Percentiles rank a stretch among this genome's conserved stretches.
Conservation (phyloP, 164 flowering plant genomes). For the Magnolia changhungtana region DNA sequence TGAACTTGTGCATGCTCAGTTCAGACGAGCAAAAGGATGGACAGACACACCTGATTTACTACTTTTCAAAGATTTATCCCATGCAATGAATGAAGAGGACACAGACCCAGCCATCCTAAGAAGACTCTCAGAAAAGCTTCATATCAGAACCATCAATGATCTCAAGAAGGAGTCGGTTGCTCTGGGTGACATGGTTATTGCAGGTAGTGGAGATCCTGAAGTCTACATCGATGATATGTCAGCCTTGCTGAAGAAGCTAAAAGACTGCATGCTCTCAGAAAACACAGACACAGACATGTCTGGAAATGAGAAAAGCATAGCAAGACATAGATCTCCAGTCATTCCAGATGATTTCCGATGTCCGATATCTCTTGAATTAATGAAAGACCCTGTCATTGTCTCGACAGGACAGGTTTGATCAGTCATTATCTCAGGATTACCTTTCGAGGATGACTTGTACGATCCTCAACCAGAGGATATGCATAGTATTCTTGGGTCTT, state of each 20-base stretch:
- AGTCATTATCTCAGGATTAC: background rate
- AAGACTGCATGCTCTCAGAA: slow-evolving; percentile 43
- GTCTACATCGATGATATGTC: slow-evolving; percentile 59
- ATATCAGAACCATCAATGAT: slow-evolving; percentile 61
- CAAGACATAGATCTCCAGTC: slow-evolving; percentile 76
- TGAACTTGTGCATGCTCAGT: slow-evolving; percentile 83
- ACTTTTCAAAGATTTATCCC: slow-evolving; percentile 51
- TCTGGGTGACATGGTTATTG: slow-evolving; percentile 62
- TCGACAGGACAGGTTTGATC: slow-evolving; percentile 86
- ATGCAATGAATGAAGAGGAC: slow-evolving; percentile 47
- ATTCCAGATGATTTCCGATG: slow-evolving; percentile 96
- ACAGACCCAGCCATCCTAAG: slow-evolving; percentile 47
- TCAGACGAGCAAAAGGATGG: slow-evolving; percentile 65
- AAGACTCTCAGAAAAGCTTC: slow-evolving; percentile 76
- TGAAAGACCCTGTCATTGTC: slow-evolving; percentile 96
- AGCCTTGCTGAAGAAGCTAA: slow-evolving; percentile 59
- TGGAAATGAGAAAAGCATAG: slow-evolving; percentile 42
- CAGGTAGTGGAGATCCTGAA: slow-evolving; percentile 47
- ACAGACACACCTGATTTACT: slow-evolving; percentile 53
- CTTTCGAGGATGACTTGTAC: background rate
- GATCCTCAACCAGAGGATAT: background rate
- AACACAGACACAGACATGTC: slow-evolving; percentile 43
- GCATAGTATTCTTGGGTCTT: background rate
- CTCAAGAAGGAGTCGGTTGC: slow-evolving; percentile 71
- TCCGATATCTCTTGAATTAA: slow-evolving; percentile 89